phyloP scores from a whole-genome alignment of 2,329 filamentous ascomycete species.

The Cadophora luteo-olivacea region DNA sequence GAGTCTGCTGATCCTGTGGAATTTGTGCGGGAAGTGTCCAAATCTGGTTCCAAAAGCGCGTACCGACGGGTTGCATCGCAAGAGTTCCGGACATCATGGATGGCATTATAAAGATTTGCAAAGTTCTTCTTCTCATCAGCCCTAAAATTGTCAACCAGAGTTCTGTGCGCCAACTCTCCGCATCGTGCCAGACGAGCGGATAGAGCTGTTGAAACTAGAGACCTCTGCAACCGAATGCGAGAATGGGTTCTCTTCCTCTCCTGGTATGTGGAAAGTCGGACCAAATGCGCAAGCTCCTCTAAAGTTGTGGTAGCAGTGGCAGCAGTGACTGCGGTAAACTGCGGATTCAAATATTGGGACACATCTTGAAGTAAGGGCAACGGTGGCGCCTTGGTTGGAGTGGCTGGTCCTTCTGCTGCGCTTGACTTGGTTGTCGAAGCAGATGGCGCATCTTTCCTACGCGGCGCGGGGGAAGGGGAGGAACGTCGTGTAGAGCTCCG shows the following conservation, averaged over 20 bases:
- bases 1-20: constrained; percentile 48
- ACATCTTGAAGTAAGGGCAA: constrained; percentile 67
- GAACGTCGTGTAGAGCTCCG: constrained; percentile 41
- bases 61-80: constrained; percentile 76
- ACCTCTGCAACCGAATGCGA: constrained; percentile 75
- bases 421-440: constrained; percentile 35
- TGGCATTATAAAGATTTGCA: constrained; percentile 74
- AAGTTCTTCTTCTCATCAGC: constrained; percentile 82
- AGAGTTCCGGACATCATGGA: constrained; percentile 80
- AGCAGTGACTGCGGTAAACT: constrained; percentile 55
- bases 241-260: constrained; percentile 79
- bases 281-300: constrained; percentile 79
- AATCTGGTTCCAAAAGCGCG: constrained; percentile 74
- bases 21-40: constrained; percentile 58
- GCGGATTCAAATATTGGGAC: constrained; percentile 69
- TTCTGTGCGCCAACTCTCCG: constrained; percentile 76
- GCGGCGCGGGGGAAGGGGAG: constrained; percentile 38
- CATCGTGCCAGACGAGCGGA: constrained; percentile 77
- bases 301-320: constrained; percentile 72
- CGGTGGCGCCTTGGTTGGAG: constrained; percentile 40
- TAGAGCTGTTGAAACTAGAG: constrained; percentile 75
- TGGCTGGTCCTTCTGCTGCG: constrained; percentile 30
- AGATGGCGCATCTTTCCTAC: constrained; percentile 44
- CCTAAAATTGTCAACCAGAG: constrained; percentile 79
- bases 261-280: constrained; percentile 80